A percentile compares a stretch with the other conserved stretches of the same genome.
These are phyloP conservation scores for Alternaria arborescens DNA, from an alignment of 2,329 filamentous ascomycete species.

Conservation along the genomic window DNA sequence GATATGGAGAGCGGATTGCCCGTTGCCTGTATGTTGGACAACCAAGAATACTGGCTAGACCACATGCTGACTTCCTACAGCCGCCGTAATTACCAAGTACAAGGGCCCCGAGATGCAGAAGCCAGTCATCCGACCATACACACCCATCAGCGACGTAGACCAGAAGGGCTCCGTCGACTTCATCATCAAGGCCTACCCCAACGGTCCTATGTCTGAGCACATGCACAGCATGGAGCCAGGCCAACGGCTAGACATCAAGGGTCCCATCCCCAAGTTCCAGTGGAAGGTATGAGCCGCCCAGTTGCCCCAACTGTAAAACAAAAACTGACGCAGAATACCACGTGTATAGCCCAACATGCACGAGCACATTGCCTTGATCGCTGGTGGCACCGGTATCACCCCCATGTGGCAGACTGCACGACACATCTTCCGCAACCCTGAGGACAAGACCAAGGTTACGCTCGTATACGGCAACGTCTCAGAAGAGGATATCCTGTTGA, in stretches of 20 bases:
- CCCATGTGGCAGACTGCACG: constrained; percentile 97
- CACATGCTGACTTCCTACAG: constrained; percentile 42
- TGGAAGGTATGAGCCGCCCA: constrained; percentile 63
- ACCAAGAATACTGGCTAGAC: no score
- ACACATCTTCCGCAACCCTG: constrained; percentile 93
- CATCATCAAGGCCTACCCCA: constrained; percentile 88
- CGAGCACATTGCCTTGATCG: constrained; percentile 82
- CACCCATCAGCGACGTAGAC: constrained; percentile 87
- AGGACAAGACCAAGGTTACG: constrained; percentile 97
- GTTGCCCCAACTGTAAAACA: not conserved
- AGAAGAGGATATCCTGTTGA: constrained; percentile 91
- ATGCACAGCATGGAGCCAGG: constrained; percentile 83
- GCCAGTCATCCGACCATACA: constrained; percentile 90
- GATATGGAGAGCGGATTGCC: constrained; percentile 84
- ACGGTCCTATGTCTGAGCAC: constrained; percentile 91
- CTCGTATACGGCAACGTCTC: constrained; percentile 90
- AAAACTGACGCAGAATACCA: not conserved
- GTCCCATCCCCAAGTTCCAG: constrained; percentile 90
- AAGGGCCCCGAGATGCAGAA: constrained; percentile 85
- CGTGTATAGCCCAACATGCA: constrained; percentile 77
- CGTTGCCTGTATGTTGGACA: constrained; percentile 69
- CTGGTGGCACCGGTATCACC: constrained; percentile 96
- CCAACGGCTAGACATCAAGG: constrained; percentile 89
- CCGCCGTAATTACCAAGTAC: constrained; percentile 89
- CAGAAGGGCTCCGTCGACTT: constrained; percentile 84